Evolutionary conservation across 345 rosid species (phyloP).

Genomic region (Firmiana major): DNA sequence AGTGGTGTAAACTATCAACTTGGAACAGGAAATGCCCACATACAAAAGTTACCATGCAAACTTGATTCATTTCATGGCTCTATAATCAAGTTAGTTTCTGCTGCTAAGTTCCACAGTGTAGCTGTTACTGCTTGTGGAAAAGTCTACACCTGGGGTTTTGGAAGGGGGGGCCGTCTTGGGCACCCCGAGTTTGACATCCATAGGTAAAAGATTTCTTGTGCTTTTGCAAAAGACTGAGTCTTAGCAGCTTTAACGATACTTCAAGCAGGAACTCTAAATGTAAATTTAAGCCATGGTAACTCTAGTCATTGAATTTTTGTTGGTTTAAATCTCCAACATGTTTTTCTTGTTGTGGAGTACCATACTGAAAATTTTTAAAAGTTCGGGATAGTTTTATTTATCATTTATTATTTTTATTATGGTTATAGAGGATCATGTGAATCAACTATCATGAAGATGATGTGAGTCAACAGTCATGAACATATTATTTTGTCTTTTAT

Average conservation of each 20-base stretch:
- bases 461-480: conserved; percentile 13
- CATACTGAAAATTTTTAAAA: neutral
- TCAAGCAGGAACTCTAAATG: neutral
- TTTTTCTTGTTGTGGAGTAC: neutral
- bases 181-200: conserved; percentile 99
- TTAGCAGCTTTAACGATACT: neutral
- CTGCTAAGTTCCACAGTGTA: conserved; percentile 92
- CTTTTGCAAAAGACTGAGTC: neutral
- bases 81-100: conserved; percentile 66
- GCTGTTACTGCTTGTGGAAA: conserved; percentile 75
- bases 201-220: conserved; percentile 44
- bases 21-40: conserved; percentile 87
- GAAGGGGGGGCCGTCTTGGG: conserved; percentile 99
- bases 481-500: conserved; percentile 21
- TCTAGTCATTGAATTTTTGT: neutral
- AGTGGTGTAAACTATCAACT: conserved; percentile 96
- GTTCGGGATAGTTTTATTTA: neutral
- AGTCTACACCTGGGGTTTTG: conserved; percentile 96
- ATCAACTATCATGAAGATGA: neutral
- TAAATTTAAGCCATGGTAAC: conserved; percentile 1
- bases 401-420: neutral
- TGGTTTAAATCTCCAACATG: neutral
- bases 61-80: conserved; percentile 85
- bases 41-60: conserved; percentile 89
- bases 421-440: neutral